phyloP scores from a whole-genome alignment of 75 land plant genomes.

The Cryptomeria japonica region DNA sequence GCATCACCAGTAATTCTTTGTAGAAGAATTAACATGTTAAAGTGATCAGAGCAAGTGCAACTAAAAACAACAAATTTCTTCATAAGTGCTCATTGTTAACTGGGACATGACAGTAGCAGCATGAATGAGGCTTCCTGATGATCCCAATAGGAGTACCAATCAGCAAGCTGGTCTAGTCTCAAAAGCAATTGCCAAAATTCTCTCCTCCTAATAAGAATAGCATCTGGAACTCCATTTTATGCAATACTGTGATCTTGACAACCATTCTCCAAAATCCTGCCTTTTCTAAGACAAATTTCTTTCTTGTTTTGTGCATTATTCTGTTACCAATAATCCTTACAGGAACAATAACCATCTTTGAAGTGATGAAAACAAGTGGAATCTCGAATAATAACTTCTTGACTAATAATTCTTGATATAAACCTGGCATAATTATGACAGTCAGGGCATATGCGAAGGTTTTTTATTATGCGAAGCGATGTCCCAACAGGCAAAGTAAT shows the following conservation, averaged over 20 bases:
- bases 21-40: background rate
- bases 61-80: background rate
- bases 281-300: background rate
- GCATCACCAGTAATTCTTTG: background rate
- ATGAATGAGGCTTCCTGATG: background rate
- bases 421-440: conserved; percentile 30
- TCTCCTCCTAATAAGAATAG: background rate
- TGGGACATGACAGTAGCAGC: conserved; percentile 3
- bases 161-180: background rate
- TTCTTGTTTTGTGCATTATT: background rate
- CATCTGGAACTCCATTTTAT: background rate
- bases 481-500: conserved; percentile 20
- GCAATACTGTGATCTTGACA: background rate
- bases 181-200: conserved; percentile 12
- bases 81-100: background rate
- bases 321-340: conserved; percentile 19
- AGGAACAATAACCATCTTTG: conserved; percentile 26
- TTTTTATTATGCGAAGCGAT: conserved; percentile 17
- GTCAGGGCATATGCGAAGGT: conserved; percentile 21
- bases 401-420: conserved; percentile 19
- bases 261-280: background rate
- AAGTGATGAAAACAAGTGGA: conserved; percentile 26
- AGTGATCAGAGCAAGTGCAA: background rate
- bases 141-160: background rate
- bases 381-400: conserved; percentile 26